Evolutionary conservation across 768 basidiomycete species (phyloP), one percentile per base, ranked within the genome.

Genomic region (Candolleomyces eurysporus): DNA sequence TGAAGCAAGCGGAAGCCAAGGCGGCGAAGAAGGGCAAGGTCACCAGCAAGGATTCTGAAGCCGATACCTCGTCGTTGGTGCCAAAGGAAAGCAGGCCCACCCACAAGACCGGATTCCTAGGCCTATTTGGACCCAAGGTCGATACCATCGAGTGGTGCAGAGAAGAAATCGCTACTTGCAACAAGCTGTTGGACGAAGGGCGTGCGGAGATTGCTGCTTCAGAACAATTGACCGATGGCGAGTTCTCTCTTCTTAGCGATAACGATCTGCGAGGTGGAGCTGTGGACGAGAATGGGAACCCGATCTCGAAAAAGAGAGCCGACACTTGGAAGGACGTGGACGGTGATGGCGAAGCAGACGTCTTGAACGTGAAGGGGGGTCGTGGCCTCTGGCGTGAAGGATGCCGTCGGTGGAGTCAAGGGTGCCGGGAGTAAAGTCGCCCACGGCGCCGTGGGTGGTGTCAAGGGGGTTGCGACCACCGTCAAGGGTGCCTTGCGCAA

Each of bases 71-170:
- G 39, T 66, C 68, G 2, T 65, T 68, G 32, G 64, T 64, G 16
- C 56, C 61, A 6, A 54, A 43, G 26, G 60, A 82, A 26, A 77
- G 92, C 66, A 84, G 96, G 2, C 97, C 96, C 0, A 85, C 85
- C 0, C 92, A 93, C 70, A 86, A 88, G 48, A 83, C 96, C 6
- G 79, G 86, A 9, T 81, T 81, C 68, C 64, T 84, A 5, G 77
- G 77, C 1, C 78, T 96, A 26, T 75, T 85, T 3, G 97, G 97
- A 8, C 72, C 92, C 72, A 91, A 96, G 72, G 95, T 98, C 16
- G 97, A 98, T 75, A 85, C 91, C 3, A 94, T 98, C 69, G 88
- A 94, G 2, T 97, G 95, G 94, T 86, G 88, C 19, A 80, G 91
- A 32, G 77, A 82, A 19, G 90, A 95, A 74, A 92, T 97, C 59